phyloP scores from a whole-genome alignment of 1,139 yeast genomes.

The Citeromyces siamensis region DNA sequence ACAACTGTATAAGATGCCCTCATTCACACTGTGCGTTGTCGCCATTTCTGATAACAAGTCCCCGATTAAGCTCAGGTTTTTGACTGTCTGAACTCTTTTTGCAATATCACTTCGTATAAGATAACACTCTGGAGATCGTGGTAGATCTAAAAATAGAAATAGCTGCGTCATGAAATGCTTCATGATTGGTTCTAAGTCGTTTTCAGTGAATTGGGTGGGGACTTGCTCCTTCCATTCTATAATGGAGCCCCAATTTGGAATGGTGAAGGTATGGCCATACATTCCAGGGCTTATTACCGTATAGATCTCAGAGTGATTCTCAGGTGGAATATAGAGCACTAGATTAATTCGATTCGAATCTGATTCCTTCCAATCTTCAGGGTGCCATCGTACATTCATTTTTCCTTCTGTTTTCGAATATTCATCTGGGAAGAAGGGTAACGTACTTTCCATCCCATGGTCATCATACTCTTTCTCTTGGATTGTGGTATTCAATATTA shows the following conservation, averaged over 20 bases:
- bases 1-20: too few species aligned
- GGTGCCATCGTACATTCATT: background rate
- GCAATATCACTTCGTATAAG: background rate
- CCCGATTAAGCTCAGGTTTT: too few species aligned
- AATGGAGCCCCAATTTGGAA: background rate
- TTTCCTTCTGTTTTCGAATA: background rate
- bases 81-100: background rate
- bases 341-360: background rate
- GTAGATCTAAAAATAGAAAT: background rate
- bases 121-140: background rate
- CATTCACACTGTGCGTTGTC: too few species aligned
- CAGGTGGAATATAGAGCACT: background rate
- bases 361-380: background rate
- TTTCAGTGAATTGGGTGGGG: background rate
- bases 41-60: too few species aligned
- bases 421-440: background rate
- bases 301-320: background rate
- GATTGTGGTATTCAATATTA: background rate
- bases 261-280: background rate
- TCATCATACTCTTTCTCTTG: background rate
- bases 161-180: background rate
- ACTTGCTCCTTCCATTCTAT: slow-evolving; percentile 1
- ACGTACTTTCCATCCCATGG: background rate
- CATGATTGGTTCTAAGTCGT: background rate
- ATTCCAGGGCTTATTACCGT: background rate